phyloP scores from a whole-genome alignment of 2,329 filamentous ascomycete species.

The Ascochyta fabae region DNA sequence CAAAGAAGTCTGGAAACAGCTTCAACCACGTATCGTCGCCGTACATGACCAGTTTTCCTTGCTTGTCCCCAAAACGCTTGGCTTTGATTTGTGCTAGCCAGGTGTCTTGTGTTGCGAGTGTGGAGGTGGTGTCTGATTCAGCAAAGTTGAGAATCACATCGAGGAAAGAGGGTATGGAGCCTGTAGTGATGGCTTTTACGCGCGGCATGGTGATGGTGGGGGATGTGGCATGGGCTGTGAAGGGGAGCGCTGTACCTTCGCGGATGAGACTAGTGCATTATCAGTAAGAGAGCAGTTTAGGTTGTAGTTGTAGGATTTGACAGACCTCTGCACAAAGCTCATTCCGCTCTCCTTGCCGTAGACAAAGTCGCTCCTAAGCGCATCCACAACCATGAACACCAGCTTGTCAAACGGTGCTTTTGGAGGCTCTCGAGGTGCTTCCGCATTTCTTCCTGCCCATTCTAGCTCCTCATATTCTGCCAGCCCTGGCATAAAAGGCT shows the following conservation, averaged over 20 bases:
- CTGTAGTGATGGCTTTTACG: conserved; percentile 95
- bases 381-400: conserved; percentile 98
- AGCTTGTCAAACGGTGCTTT: conserved; percentile 82
- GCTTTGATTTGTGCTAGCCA: conserved; percentile 94
- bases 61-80: conserved; percentile 48
- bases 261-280: conserved; percentile 72
- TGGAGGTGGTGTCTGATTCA: conserved; percentile 90
- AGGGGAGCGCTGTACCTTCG: conserved; percentile 83
- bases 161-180: conserved; percentile 96
- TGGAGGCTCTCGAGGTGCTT: conserved; percentile 53
- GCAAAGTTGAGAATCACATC: conserved; percentile 97
- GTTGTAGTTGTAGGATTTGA: neutral
- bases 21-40: conserved; percentile 99
- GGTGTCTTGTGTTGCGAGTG: conserved; percentile 85
- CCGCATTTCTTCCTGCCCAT: conserved; percentile 51
- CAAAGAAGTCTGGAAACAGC: conserved; percentile 88
- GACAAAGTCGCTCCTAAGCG: conserved; percentile 88
- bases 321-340: conserved; percentile 82
- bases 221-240: conserved; percentile 93
- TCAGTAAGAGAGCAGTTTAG: neutral
- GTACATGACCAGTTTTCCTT: conserved; percentile 84
- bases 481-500: conserved; percentile 86
- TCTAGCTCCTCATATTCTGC: conserved; percentile 69
- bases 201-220: conserved; percentile 98
- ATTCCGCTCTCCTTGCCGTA: conserved; percentile 83